A percentile compares a stretch with the other conserved stretches of the same genome.
These are phyloP conservation scores for Quercus parvula DNA, from an alignment of 306 rosid genomes.

Conservation along the genomic window DNA sequence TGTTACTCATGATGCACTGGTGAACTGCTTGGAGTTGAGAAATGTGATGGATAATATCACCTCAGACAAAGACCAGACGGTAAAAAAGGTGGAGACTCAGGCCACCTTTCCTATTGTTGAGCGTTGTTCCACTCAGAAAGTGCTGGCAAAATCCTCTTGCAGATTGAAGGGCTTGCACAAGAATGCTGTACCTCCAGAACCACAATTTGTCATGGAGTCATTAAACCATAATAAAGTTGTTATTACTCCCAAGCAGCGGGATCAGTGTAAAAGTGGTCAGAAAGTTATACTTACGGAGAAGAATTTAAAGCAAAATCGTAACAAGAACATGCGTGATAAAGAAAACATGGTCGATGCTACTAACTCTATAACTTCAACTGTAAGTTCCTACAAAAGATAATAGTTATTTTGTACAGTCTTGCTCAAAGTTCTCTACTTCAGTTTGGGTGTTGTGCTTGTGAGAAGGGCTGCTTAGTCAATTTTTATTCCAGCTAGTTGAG, in stretches of 20 bases:
- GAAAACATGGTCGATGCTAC: too few relatives aligned
- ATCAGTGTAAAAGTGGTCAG: slow-evolving; percentile 29
- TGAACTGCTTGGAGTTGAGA: slow-evolving; percentile 19
- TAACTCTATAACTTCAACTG: slow-evolving; percentile 32
- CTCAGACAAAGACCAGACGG: slow-evolving; percentile 26
- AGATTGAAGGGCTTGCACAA: slow-evolving; percentile 30
- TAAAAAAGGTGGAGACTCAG: slow-evolving; percentile 20
- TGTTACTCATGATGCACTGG: slow-evolving; percentile 16
- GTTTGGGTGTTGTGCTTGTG: too few relatives aligned
- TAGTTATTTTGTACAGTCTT: not conserved
- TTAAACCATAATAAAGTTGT: slow-evolving; percentile 18
- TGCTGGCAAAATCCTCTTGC: slow-evolving; percentile 18
- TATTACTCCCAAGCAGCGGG: slow-evolving; percentile 19
- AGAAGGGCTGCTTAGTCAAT: too few relatives aligned
- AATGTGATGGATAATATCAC: not conserved
- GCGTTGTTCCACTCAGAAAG: slow-evolving; percentile 26
- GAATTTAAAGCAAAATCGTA: slow-evolving; percentile 32
- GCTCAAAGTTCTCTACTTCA: too few relatives aligned
- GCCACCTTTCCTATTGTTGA: slow-evolving; percentile 10
- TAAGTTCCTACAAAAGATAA: slow-evolving; percentile 11
- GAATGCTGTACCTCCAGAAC: slow-evolving; percentile 12
- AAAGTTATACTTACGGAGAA: slow-evolving; percentile 12
- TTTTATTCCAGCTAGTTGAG: too few relatives aligned
- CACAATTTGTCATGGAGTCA: slow-evolving; percentile 31
- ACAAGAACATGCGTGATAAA: not conserved